phyloP scores from a whole-genome alignment of 2,329 filamentous ascomycete species.

The Monosporascus ibericus region DNA sequence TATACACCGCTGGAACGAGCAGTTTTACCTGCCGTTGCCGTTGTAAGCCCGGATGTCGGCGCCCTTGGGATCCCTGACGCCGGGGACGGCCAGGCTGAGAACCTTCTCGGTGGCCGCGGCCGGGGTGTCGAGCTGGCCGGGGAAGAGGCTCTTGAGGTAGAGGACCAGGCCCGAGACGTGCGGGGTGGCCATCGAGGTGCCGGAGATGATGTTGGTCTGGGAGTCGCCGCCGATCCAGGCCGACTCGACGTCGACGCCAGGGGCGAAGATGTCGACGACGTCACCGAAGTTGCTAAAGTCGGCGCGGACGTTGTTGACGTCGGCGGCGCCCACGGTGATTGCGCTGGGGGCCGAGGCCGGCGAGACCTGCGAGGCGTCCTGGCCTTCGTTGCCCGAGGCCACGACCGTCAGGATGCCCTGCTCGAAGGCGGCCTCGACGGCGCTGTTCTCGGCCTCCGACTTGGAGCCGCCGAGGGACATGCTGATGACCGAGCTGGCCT shows the following conservation, averaged over 20 bases:
- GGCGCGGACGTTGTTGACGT: conserved; percentile 28
- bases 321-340: conserved; percentile 44
- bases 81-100: conserved; percentile 3
- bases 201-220: conserved; percentile 30
- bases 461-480: conserved; percentile 34
- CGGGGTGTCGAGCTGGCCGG: conserved; percentile 5
- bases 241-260: conserved; percentile 33
- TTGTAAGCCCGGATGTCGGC: conserved; percentile 15
- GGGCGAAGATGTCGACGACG: conserved; percentile 33
- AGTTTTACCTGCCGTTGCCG: conserved; percentile 1
- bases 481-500: conserved; percentile 28
- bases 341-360: conserved; percentile 40
- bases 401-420: conserved; percentile 43
- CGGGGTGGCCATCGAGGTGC: conserved; percentile 49
- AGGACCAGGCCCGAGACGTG: conserved; percentile 46
- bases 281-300: conserved; percentile 43
- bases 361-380: conserved; percentile 31
- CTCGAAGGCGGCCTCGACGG: conserved; percentile 36
- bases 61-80: conserved; percentile 1
- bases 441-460: conserved; percentile 36
- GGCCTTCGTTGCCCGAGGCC: conserved; percentile 44
- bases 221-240: conserved; percentile 33
- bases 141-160: conserved; percentile 29
- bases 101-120: conserved; percentile 6
- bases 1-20: too few relatives aligned